Conservation (phyloP, 2,329 filamentous ascomycete species). For the Gnomoniopsis sp. region DNA sequence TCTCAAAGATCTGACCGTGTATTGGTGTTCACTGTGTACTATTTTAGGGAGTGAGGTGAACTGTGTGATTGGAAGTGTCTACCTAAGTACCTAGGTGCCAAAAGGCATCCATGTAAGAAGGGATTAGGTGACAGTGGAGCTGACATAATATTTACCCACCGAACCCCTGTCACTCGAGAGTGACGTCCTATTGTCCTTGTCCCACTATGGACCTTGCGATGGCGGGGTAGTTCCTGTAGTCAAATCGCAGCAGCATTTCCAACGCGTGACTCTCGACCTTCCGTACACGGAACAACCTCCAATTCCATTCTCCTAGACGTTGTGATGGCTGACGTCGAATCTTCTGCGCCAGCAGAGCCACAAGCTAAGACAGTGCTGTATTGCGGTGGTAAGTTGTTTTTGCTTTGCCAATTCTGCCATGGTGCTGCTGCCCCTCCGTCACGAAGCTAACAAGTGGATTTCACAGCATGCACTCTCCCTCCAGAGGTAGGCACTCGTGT, state of each 20-base stretch:
- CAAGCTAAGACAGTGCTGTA: conserved; percentile 52
- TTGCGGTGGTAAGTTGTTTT: conserved; percentile 51
- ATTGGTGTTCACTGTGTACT: too few relatives aligned
- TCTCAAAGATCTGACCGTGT: too few relatives aligned
- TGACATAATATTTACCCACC: not conserved
- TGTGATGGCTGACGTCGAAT: conserved; percentile 53
- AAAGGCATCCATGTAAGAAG: too few relatives aligned
- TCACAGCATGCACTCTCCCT: conserved; percentile 59
- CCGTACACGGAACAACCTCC: not conserved
- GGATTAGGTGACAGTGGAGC: too few relatives aligned
- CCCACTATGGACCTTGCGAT: not conserved
- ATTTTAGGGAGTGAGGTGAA: too few relatives aligned
- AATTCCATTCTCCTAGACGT: not conserved
- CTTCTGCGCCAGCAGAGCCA: conserved; percentile 42
- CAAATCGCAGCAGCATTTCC: not conserved
- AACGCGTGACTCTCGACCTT: not conserved
- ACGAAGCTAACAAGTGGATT: conserved; percentile 14
- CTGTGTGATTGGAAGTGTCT: too few relatives aligned
- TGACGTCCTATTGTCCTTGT: not conserved
- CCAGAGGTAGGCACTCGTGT: conserved; percentile 52
- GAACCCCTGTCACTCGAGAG: not conserved
- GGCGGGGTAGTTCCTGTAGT: conserved; percentile 6
- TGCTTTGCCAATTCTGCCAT: conserved; percentile 9
- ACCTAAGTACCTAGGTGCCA: too few relatives aligned
- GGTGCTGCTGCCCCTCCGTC: conserved; percentile 1